Percentiles rank a stretch among this genome's conserved stretches.
phyloP scores from a whole-genome alignment of 768 basidiomycete species.

The Coprinopsis cinerea region DNA sequence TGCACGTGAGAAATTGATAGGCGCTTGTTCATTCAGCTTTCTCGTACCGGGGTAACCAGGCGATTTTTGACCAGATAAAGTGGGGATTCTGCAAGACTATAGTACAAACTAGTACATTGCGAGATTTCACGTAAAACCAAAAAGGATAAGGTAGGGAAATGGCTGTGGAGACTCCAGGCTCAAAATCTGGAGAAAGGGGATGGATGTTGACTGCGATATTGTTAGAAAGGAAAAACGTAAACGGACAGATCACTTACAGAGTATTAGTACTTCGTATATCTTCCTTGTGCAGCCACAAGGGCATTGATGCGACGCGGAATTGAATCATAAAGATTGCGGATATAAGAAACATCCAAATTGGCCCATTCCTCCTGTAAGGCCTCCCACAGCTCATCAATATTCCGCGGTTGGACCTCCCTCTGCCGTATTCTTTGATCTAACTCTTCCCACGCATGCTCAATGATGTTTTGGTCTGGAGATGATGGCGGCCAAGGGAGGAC shows the following conservation, averaged over 20 bases:
- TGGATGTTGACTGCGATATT: background rate
- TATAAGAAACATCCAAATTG: background rate
- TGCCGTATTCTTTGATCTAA: conserved; percentile 7
- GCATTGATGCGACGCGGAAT: background rate
- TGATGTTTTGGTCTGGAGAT: conserved; percentile 28
- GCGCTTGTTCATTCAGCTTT: background rate
- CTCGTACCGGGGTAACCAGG: background rate
- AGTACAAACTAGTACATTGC: too few relatives aligned
- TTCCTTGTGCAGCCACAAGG: background rate
- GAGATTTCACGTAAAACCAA: too few relatives aligned
- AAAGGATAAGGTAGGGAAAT: too few relatives aligned
- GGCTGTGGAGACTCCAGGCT: background rate
- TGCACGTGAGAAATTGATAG: background rate
- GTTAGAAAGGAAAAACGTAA: background rate
- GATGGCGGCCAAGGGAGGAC: conserved; percentile 23
- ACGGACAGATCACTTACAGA: background rate
- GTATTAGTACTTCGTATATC: background rate
- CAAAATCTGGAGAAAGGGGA: background rate
- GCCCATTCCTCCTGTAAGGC: conserved; percentile 3
- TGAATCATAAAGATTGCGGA: background rate
- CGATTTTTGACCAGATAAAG: background rate
- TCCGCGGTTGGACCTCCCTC: conserved; percentile 1
- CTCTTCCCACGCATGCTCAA: conserved; percentile 25
- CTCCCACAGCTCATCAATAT: background rate
- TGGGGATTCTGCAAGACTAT: too few relatives aligned